A percentile compares a stretch with the other conserved stretches of the same genome.
Evolutionary conservation across 2,329 filamentous ascomycete genomes (phyloP).

Genomic region (Ophiostoma perfectum): DNA sequence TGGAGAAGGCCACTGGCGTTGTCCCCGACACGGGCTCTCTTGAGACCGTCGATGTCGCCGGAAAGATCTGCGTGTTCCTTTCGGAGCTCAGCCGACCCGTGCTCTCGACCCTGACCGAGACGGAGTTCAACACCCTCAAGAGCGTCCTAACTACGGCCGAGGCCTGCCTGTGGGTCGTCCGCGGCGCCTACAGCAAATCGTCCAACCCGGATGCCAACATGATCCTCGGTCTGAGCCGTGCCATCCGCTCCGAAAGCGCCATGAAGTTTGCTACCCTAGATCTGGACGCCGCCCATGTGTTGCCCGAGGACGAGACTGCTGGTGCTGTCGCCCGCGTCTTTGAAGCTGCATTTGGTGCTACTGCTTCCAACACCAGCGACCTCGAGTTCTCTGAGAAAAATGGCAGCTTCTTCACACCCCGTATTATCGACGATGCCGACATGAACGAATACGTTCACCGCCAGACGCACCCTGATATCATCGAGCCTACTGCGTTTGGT

Average conservation of each 20-base stretch:
- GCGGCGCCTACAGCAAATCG: constrained; percentile 19
- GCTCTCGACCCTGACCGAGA: constrained; percentile 27
- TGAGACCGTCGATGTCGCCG: constrained; percentile 28
- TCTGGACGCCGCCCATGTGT: constrained; percentile 20
- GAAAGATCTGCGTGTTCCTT: constrained; percentile 27
- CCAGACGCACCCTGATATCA: constrained; percentile 22
- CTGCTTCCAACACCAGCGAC: constrained; percentile 21
- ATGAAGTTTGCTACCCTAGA: constrained; percentile 28
- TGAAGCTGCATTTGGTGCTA: constrained; percentile 22
- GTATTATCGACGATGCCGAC: constrained; percentile 24
- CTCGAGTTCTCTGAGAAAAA: constrained; percentile 29
- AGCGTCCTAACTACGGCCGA: constrained; percentile 14
- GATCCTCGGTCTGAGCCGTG: constrained; percentile 27
- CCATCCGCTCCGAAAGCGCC: constrained; percentile 25
- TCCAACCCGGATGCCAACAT: constrained; percentile 26
- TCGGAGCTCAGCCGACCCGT: constrained; percentile 30
- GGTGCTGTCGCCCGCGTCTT: constrained; percentile 17
- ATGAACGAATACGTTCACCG: constrained; percentile 27
- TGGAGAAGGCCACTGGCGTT: not conserved
- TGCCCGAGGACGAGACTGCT: not conserved
- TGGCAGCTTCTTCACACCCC: constrained; percentile 31
- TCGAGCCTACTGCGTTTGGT: constrained; percentile 11
- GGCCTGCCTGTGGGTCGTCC: constrained; percentile 29
- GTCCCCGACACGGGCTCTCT: not conserved
- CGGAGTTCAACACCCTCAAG: constrained; percentile 27